Evolutionary conservation across 2,329 filamentous ascomycete genomes (phyloP).

Genomic region (Fusarium musae): DNA sequence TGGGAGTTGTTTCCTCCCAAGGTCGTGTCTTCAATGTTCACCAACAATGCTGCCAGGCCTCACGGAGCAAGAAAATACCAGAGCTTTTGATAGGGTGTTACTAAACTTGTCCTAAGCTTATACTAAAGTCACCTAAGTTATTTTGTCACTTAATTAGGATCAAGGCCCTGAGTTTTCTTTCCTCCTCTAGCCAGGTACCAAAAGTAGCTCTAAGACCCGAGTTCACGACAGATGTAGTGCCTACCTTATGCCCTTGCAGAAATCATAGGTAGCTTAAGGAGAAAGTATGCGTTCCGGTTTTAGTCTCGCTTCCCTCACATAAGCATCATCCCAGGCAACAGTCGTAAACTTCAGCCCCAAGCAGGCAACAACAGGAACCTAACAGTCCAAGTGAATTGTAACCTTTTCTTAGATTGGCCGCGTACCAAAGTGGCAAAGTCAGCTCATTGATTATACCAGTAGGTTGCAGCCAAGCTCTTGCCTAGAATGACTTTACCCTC

Average conservation of each 20-base stretch:
- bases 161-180: too few species aligned
- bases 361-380: slow-evolving; percentile 8
- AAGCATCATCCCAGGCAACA: slow-evolving; percentile 6
- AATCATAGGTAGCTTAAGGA: neutral
- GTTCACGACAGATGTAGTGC: neutral
- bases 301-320: neutral
- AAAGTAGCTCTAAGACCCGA: neutral
- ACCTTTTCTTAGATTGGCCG: neutral
- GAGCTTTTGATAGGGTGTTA: too few species aligned
- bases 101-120: too few species aligned
- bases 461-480: neutral
- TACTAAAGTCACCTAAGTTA: too few species aligned
- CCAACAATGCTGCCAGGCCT: neutral
- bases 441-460: neutral
- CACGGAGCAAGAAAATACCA: too few species aligned
- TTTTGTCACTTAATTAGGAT: too few species aligned
- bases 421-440: neutral
- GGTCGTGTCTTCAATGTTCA: neutral
- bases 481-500: neutral
- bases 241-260: neutral
- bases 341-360: slow-evolving; percentile 1
- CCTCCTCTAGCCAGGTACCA: too few species aligned
- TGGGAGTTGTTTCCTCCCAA: neutral
- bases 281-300: neutral
- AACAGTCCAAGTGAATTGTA: neutral